Evolutionary conservation across 345 rosid genomes (phyloP).

Genomic region (Hirschfeldia incana): DNA sequence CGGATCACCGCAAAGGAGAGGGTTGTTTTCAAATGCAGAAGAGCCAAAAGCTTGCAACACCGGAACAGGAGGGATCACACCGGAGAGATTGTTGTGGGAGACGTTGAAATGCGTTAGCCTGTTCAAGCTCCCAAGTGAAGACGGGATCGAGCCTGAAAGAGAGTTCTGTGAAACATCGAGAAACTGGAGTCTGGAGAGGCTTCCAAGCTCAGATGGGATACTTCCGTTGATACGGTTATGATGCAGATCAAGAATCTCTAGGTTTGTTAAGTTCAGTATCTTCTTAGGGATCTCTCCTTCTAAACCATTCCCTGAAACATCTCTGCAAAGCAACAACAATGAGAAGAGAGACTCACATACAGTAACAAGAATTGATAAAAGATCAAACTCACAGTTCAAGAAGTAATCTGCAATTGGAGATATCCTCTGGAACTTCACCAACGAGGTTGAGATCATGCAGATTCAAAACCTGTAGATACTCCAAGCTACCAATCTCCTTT

Average conservation of each 20-base stretch:
- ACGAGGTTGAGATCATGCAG: constrained; percentile 71
- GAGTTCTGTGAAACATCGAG: constrained; percentile 74
- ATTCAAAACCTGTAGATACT: constrained; percentile 69
- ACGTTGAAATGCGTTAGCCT: constrained; percentile 57
- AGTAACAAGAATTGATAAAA: constrained; percentile 1
- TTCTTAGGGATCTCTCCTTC: constrained; percentile 67
- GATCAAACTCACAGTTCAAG: constrained; percentile 68
- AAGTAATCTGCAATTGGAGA: constrained; percentile 75
- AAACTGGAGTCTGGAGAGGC: constrained; percentile 53
- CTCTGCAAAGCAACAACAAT: constrained; percentile 63
- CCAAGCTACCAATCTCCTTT: constrained; percentile 57
- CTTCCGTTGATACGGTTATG: constrained; percentile 65
- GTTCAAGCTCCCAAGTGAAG: constrained; percentile 61
- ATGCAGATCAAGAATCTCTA: constrained; percentile 79
- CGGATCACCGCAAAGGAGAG: constrained; percentile 78
- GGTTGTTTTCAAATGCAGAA: constrained; percentile 70
- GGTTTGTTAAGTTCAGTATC: constrained; percentile 61
- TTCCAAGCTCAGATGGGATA: constrained; percentile 71
- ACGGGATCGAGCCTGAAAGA: constrained; percentile 73
- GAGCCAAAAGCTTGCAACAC: constrained; percentile 60
- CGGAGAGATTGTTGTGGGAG: constrained; percentile 78
- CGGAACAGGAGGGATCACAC: constrained; percentile 58
- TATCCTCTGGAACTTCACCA: constrained; percentile 62
- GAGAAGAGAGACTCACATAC: constrained; percentile 18
- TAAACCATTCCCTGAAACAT: constrained; percentile 78